Conservation (phyloP, 345 rosid genomes). For the Euphorbia lathyris region DNA sequence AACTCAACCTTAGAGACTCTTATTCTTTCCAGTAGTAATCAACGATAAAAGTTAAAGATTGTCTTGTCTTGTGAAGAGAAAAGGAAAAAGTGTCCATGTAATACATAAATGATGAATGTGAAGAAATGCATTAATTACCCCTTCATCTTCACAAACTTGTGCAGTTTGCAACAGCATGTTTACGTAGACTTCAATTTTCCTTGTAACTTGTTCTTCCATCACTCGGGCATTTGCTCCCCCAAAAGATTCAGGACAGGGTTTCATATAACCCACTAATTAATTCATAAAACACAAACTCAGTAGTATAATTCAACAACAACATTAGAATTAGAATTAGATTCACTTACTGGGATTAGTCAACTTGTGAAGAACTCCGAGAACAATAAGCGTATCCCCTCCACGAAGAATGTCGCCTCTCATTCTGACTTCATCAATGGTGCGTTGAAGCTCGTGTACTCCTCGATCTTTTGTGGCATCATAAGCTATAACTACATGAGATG, state of each 20-base stretch:
- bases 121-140: conserved; percentile 29
- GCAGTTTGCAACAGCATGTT: conserved; percentile 46
- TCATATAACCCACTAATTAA: conserved; percentile 51
- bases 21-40: too few species aligned
- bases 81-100: too few species aligned
- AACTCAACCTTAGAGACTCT: too few species aligned
- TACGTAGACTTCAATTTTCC: conserved; percentile 37
- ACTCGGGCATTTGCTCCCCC: conserved; percentile 36
- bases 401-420: conserved; percentile 49
- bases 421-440: conserved; percentile 27
- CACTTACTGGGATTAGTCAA: conserved; percentile 57
- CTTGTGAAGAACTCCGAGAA: conserved; percentile 53
- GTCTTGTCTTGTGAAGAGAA: too few species aligned
- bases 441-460: conserved; percentile 37
- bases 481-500: conserved; percentile 40
- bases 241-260: conserved; percentile 30
- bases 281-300: not conserved
- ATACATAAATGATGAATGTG: not conserved
- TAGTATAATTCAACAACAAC: not conserved
- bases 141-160: conserved; percentile 40
- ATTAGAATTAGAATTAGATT: too few species aligned
- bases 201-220: conserved; percentile 46
- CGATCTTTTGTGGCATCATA: conserved; percentile 58
- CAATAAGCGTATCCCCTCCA: conserved; percentile 42
- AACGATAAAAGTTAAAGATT: too few species aligned